Evolutionary conservation across 2,329 filamentous ascomycete species (phyloP).

Genomic region (Phialemonium atrogriseum): DNA sequence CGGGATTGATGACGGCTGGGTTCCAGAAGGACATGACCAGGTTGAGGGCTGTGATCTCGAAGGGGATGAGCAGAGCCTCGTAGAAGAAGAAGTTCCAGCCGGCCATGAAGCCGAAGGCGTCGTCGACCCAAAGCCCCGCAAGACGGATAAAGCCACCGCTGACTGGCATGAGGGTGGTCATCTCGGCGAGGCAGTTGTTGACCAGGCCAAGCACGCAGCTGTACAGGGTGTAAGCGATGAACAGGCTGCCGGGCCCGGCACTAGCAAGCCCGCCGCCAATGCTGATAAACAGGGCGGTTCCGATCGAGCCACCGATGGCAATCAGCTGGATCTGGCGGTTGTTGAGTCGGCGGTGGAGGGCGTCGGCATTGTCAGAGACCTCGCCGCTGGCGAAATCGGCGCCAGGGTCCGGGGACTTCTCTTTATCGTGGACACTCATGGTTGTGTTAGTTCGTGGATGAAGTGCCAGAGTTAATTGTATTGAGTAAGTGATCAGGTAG

Average conservation of each 20-base stretch:
- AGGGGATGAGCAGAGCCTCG: constrained; percentile 58
- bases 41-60: constrained; percentile 59
- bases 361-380: too few species aligned
- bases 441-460: too few species aligned
- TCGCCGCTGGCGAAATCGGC: too few species aligned
- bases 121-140: constrained; percentile 66
- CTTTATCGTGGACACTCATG: too few species aligned
- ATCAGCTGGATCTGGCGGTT: constrained; percentile 24
- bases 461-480: too few species aligned
- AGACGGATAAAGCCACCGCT: constrained; percentile 74
- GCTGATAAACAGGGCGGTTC: constrained; percentile 51
- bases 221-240: constrained; percentile 54
- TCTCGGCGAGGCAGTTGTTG: constrained; percentile 59
- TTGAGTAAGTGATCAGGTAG: too few species aligned
- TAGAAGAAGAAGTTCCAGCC: constrained; percentile 71
- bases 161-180: constrained; percentile 70
- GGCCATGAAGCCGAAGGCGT: constrained; percentile 64
- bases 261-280: constrained; percentile 51
- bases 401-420: too few species aligned
- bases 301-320: constrained; percentile 55
- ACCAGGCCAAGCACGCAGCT: constrained; percentile 52
- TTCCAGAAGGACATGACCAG: constrained; percentile 57
- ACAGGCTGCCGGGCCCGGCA: constrained; percentile 50
- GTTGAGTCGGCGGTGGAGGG: constrained; percentile 21
- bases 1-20: constrained; percentile 38